phyloP scores from a whole-genome alignment of 352 stramenopile genomes.

The Blastocystis sp. region DNA sequence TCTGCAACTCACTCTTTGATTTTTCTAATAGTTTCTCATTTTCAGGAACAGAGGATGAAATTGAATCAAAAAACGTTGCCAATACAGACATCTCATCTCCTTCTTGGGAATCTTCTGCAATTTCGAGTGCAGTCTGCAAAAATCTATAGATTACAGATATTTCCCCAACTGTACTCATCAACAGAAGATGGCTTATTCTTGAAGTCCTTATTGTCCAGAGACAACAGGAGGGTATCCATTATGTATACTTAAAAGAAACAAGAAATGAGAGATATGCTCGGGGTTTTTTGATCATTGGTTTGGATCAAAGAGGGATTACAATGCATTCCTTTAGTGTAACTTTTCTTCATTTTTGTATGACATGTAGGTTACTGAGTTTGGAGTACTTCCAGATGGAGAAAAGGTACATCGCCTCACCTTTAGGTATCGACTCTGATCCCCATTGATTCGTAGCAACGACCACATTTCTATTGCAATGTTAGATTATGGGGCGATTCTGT shows the following conservation, averaged over 20 bases:
- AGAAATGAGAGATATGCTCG: slow-evolving; percentile 4
- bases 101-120: not conserved
- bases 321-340: not conserved
- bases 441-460: slow-evolving; percentile 1
- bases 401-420: slow-evolving; percentile 58
- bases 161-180: not conserved
- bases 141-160: slow-evolving; percentile 15
- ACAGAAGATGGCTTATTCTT: not conserved
- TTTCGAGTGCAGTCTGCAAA: not conserved
- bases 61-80: not conserved
- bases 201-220: not conserved
- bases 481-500: slow-evolving; percentile 55
- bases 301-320: no score
- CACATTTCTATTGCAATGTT: slow-evolving; percentile 6
- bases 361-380: slow-evolving; percentile 51
- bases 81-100: slow-evolving; percentile 41
- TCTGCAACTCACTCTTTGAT: not conserved
- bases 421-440: not conserved
- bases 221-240: not conserved
- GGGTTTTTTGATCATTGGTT: not conserved
- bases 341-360: not conserved
- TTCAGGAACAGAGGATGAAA: not conserved
- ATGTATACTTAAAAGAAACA: not conserved
- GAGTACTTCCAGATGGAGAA: slow-evolving; percentile 12
- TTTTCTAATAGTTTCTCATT: not conserved